Evolutionary conservation across 805 yeast genomes (phyloP), one percentile per base, ranked within the genome.

Genomic region (Cyberlindnera veronae): DNA sequence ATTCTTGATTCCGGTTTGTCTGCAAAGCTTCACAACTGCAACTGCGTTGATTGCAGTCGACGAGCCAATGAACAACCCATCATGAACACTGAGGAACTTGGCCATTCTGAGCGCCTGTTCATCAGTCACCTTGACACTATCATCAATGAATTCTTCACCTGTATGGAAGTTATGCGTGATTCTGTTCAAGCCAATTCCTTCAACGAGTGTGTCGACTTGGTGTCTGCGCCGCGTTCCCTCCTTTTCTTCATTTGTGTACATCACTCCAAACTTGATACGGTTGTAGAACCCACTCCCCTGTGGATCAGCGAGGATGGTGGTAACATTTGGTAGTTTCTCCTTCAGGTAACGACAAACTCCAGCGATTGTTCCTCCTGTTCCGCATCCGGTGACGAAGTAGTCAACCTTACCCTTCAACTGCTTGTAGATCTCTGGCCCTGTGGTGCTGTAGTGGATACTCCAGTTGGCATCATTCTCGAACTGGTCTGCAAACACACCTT

Each of bases 291-390:
- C 99, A 13, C 93, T 81, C 0, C 99, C 99, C 55, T 88, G 97
- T 1, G 98, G 98, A 61, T 91, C 99, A 0, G 97, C 96, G 22
- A 93, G 66, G 3, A 86, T 71, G 33, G 67, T 68, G 32, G 63
- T 67, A 1, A 83, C 55, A 0, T 57, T 34, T 14, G 68, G 54
- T 3, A 57, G 32, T 27, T 66, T 58, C 39, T 70, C 76, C 54
- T 81, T 87, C 53, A 91, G 69, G 62, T 71, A 93, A 45, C 72
- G 72, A 3, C 95, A 76, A 21, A 89, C 89, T 41, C 99, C 99
- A n/a, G 95, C 71, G 33, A 91, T 87, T 2, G 99, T 93, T 42
- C 99, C 99, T 37, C 93, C 99, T 0, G 99, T 91, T 10, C 99
- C 99, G 24, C 95, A 85, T 0, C 98, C 98, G 2, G 91, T 76